These are phyloP conservation scores for Boletellus dicymbophilus DNA, from an alignment of 1,284 basidiomycete genomes.

Conservation along the genomic window DNA sequence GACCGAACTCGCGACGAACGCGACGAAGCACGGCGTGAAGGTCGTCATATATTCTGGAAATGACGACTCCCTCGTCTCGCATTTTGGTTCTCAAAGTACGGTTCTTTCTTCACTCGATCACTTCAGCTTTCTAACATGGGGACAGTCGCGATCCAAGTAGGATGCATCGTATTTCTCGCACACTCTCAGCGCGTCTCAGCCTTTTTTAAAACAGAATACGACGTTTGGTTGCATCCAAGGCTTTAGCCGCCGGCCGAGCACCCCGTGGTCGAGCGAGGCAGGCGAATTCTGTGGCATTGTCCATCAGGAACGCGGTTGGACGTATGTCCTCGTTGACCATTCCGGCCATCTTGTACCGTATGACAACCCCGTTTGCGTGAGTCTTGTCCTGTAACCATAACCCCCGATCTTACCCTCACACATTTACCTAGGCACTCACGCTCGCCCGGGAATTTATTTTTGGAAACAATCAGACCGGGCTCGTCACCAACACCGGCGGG, in stretches of 20 bases:
- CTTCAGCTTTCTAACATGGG: conserved; percentile 8
- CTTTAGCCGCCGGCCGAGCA: conserved; percentile 65
- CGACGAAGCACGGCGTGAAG: conserved; percentile 47
- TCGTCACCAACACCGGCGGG: conserved; percentile 38
- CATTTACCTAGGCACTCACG: conserved; percentile 44
- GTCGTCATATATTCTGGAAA: conserved; percentile 69
- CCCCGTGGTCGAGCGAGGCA: conserved; percentile 60
- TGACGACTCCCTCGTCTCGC: conserved; percentile 65
- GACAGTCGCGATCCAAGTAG: conserved; percentile 67
- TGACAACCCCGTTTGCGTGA: conserved; percentile 51
- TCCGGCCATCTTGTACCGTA: conserved; percentile 61
- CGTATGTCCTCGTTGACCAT: conserved; percentile 57
- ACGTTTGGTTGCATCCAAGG: conserved; percentile 76
- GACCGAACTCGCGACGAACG: conserved; percentile 63
- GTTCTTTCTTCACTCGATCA: background rate
- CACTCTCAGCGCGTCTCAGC: background rate
- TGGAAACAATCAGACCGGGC: conserved; percentile 53
- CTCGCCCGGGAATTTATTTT: conserved; percentile 63
- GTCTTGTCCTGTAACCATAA: no score
- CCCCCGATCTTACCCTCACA: no score
- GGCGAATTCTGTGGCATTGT: conserved; percentile 66
- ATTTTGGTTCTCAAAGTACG: conserved; percentile 65
- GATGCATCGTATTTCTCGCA: conserved; percentile 1
- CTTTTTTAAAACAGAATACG: conserved; percentile 60
- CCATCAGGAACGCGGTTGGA: conserved; percentile 72